Base-by-base conservation (phyloP, 2,329 filamentous ascomycete genomes). In the Sordariomycetes sp. region DNA sequence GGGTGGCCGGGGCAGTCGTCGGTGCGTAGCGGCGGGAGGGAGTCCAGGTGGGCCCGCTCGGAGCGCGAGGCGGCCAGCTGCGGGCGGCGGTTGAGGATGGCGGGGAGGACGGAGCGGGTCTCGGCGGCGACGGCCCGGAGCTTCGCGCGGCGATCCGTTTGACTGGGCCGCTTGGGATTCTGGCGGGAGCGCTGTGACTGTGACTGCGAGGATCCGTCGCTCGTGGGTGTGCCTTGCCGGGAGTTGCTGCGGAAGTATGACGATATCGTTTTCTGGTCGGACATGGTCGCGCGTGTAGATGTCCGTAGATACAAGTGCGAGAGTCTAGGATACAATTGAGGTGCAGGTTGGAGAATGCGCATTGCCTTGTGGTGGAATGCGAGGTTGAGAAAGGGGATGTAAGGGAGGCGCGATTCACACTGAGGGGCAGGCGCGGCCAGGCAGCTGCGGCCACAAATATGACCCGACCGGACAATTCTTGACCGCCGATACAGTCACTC, bases 91-190 rank as follows among this genome's bases (percentile, higher is more conserved):
- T 68, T 60, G 2, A 83, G 68, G 28, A 83, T 72, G 8, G 65
- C 68, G 1, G 79, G 79, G 0, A 83, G 72, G 5, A 75, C 67
- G 2, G 62, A 61, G 43, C 70, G 71, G 11, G 80, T 83, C 62
- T 82, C 78, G 34, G 57, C 50, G 16, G 34, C 32, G 28, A 22
- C 25, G 28, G 46, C 46, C 22, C 22, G 46, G 46, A 24, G 46
- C 11, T 20, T 22, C 22, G 46, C 46, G 46, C 20, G 20, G 46
- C 46, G 46, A 6, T 12, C n/a, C 3, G n/a, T 7, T n/a, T 24
- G 12, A n/a, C 14, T 14, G 37, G 37, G 4, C 4, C 14, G 37
- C 12, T n/a, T 6, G 46, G n/a, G 7, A n/a, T n/a, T 20, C n/a
- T 24, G 20, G 11, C 12, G 46, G n/a, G 46, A 24, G 12, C 22